Conservation (phyloP, 208 protist genomes). For the Leishmania turanica region DNA sequence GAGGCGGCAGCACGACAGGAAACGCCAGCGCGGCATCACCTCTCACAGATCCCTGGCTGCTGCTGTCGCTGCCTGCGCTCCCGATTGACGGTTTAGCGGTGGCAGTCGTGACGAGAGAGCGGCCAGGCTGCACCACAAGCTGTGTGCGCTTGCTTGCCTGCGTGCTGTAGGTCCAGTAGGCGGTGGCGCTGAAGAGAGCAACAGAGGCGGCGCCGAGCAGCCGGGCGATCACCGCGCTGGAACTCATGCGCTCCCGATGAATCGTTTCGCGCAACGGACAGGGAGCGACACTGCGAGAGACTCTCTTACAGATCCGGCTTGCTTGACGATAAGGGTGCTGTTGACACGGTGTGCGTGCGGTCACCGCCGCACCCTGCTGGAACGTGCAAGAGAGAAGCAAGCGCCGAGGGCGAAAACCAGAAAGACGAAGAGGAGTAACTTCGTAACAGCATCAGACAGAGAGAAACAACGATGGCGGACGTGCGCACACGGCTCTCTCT, state of each 20-base stretch:
- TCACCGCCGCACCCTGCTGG: not conserved
- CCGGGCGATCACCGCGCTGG: conserved; percentile 19
- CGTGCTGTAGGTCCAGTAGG: conserved; percentile 19
- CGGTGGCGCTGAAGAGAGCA: conserved; percentile 22
- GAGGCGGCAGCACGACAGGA: conserved; percentile 43
- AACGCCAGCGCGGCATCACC: not conserved
- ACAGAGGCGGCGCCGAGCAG: conserved; percentile 28
- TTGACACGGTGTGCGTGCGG: not conserved
- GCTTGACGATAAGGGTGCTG: not conserved
- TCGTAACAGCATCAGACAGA: not conserved
- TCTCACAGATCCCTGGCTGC: not conserved
- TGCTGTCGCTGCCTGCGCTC: not conserved
- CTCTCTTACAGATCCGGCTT: not conserved
- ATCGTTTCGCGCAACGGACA: not conserved
- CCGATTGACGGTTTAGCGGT: not conserved
- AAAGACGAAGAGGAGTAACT: not conserved
- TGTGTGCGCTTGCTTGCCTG: conserved; percentile 19
- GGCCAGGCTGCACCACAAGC: conserved; percentile 14
- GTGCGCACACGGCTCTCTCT: not conserved
- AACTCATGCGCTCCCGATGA: conserved; percentile 11
- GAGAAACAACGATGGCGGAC: not conserved
- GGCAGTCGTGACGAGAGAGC: conserved; percentile 9
- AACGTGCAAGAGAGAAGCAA: not conserved
- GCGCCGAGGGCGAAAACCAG: not conserved
- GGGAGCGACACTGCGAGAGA: not conserved